These are phyloP conservation scores for Annulohypoxylon bovei DNA, from an alignment of 495 filamentous ascomycete species.

Conservation along the genomic window DNA sequence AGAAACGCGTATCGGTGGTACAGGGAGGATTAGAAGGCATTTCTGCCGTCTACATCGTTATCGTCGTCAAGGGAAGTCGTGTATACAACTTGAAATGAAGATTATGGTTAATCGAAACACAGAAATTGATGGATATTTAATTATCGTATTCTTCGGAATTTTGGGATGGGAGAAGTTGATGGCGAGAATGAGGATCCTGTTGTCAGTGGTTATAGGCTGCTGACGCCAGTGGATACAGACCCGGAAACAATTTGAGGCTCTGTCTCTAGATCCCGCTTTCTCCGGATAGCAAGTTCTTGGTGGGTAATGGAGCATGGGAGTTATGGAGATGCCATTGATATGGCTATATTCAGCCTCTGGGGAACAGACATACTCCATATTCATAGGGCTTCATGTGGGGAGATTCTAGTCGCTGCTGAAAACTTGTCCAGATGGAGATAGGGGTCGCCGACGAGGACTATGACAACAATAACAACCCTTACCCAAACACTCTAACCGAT, in stretches of 20 bases:
- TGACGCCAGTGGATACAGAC: constrained; percentile 30
- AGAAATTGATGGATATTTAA: neutral
- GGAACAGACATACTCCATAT: constrained; percentile 33
- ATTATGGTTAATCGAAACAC: neutral
- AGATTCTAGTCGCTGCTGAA: constrained; percentile 13
- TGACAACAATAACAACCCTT: constrained; percentile 6
- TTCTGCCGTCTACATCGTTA: neutral
- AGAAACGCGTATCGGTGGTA: neutral
- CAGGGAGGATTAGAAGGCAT: neutral
- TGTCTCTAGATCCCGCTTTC: constrained; percentile 41
- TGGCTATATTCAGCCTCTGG: constrained; percentile 22
- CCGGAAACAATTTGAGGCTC: constrained; percentile 20
- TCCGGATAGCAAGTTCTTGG: constrained; percentile 32
- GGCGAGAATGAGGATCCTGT: constrained; percentile 3
- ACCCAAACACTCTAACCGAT: neutral
- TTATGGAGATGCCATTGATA: constrained; percentile 16
- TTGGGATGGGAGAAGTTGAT: neutral
- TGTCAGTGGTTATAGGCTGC: constrained; percentile 21
- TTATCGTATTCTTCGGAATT: neutral
- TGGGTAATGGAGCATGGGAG: constrained; percentile 26
- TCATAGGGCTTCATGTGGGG: constrained; percentile 28
- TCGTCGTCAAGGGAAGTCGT: neutral
- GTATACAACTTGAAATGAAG: neutral
- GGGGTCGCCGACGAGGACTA: constrained; percentile 19
- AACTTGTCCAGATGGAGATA: constrained; percentile 17